Evolutionary conservation across 2,329 filamentous ascomycete genomes (phyloP).

Genomic region (Geoglossum cookeanum): DNA sequence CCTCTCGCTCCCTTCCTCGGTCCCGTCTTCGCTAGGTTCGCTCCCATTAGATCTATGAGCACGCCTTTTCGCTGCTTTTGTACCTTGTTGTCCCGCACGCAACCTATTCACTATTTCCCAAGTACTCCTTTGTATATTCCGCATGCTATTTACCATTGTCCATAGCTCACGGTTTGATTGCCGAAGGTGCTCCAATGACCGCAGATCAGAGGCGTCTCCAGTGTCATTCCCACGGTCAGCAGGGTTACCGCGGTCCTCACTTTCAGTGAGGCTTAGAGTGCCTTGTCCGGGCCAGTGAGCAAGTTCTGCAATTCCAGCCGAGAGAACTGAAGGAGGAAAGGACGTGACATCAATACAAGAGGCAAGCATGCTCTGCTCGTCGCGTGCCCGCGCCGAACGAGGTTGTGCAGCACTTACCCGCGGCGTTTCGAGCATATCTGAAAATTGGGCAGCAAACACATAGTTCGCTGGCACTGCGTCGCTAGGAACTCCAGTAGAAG

Average conservation of each 20-base stretch:
- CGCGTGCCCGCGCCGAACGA: background rate
- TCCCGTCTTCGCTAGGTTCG: background rate
- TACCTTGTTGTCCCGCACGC: background rate
- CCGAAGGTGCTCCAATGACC: background rate
- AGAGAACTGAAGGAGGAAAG: slow-evolving; percentile 1
- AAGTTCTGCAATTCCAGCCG: background rate
- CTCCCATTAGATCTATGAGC: background rate
- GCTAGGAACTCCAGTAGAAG: slow-evolving; percentile 15
- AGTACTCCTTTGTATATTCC: background rate
- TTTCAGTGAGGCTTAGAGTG: background rate
- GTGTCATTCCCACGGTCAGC: background rate
- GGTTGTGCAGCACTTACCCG: background rate
- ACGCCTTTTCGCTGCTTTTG: background rate
- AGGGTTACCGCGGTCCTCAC: background rate
- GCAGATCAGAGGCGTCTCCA: background rate
- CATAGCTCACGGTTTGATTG: background rate
- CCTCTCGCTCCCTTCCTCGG: background rate
- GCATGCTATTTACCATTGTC: background rate
- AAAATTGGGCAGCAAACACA: slow-evolving; percentile 45
- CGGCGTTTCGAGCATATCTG: slow-evolving; percentile 7
- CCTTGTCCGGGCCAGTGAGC: background rate
- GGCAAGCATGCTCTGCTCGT: background rate
- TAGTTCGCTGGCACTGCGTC: slow-evolving; percentile 36
- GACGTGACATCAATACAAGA: background rate
- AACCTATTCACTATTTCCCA: background rate